Evolutionary conservation across 2,329 filamentous ascomycete genomes (phyloP).

Genomic region (Shiraia bambusicola): DNA sequence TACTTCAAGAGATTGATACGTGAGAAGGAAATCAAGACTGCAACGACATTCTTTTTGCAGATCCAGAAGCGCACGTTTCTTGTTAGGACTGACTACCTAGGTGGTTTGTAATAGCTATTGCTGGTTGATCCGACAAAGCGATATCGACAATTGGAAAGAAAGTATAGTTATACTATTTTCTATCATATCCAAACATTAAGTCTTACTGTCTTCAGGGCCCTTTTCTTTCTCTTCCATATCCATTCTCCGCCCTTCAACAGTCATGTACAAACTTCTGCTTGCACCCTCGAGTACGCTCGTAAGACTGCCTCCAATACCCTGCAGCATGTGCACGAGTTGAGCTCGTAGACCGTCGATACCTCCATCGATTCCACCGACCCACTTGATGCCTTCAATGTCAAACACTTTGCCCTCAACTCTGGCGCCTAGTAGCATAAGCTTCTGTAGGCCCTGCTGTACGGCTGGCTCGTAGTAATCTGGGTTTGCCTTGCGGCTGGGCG

Average conservation of each 20-base stretch:
- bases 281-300: constrained; percentile 78
- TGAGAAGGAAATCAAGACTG: too few species aligned
- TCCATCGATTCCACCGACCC: constrained; percentile 76
- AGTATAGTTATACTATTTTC: not conserved
- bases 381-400: constrained; percentile 69
- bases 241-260: constrained; percentile 77
- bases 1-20: too few species aligned
- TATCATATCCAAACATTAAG: constrained; percentile 11
- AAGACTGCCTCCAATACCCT: constrained; percentile 75
- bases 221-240: constrained; percentile 75
- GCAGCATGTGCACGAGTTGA: constrained; percentile 78
- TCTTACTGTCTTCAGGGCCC: constrained; percentile 22
- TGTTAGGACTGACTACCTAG: too few species aligned
- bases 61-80: too few species aligned
- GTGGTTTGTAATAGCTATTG: too few species aligned
- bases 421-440: constrained; percentile 83
- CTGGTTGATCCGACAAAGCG: too few species aligned
- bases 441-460: constrained; percentile 80
- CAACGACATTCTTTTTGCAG: too few species aligned
- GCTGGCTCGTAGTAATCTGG: constrained; percentile 78
- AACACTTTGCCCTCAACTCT: constrained; percentile 84
- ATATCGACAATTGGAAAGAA: too few species aligned
- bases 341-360: constrained; percentile 78
- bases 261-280: constrained; percentile 80
- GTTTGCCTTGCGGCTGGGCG: constrained; percentile 72